Percentiles rank a stretch among this genome's conserved stretches.
Conservation (phyloP, 345 rosid genomes). For the Arabis alpina region DNA sequence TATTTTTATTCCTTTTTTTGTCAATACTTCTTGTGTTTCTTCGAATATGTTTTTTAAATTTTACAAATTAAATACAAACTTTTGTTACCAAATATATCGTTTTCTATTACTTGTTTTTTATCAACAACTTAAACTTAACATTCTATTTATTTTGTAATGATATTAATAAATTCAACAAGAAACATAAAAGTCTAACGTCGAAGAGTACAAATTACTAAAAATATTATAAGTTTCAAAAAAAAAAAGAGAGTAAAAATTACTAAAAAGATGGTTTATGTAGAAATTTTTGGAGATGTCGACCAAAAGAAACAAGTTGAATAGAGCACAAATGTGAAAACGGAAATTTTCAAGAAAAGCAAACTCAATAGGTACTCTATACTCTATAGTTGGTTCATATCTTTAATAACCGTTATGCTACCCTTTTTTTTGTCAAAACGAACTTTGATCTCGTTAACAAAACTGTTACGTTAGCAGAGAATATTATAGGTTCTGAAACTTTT, state of each 20-base stretch:
- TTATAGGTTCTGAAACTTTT: not conserved
- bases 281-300: not conserved
- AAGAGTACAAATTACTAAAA: not conserved
- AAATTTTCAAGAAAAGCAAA: conserved; percentile 1
- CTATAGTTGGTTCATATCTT: conserved; percentile 3
- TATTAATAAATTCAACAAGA: not conserved
- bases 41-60: not conserved
- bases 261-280: not conserved
- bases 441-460: not conserved
- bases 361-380: not conserved
- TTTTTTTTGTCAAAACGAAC: not conserved
- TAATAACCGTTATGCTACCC: not conserved
- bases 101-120: not conserved
- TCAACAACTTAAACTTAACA: not conserved
- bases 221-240: not conserved
- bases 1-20: not conserved
- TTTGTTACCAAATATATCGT: not conserved
- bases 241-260: not conserved
- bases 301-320: not conserved
- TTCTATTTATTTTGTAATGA: not conserved
- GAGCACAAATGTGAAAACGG: conserved; percentile 12
- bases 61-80: too few species aligned
- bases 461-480: too few species aligned
- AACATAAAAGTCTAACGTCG: not conserved
- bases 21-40: not conserved